Evolutionary conservation across 805 yeast genomes (phyloP), one percentile per base, ranked within the genome.

Genomic region (Wickerhamiella musiphila): DNA sequence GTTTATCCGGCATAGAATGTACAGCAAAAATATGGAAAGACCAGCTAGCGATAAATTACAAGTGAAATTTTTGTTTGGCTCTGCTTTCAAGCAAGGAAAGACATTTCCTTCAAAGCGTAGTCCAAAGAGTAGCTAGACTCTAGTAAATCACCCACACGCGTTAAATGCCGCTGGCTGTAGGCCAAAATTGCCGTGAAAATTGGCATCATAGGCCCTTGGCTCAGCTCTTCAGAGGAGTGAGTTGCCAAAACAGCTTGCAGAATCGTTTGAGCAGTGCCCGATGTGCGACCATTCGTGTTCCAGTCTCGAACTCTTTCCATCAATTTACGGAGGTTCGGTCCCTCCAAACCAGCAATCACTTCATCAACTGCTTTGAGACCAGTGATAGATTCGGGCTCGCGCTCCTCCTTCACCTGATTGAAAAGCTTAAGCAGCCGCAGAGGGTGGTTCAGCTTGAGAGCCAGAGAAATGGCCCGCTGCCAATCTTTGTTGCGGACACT

Each of bases 81-180:
- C n/a, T n/a, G n/a, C n/a, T n/a, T n/a, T n/a, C n/a, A n/a, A n/a
- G n/a, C n/a, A 32, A 31, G 41, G 20, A 41, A 28, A 3, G 39
- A 26, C 63, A 58, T 83, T 49, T 78, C 78, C 33, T 70, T 72
- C 35, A 84, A 66, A 6, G 84, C 76, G 46, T 78, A 90, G 47
- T 90, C 96, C 38, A 90, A 53, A 29, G 81, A 62, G 47, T 67
- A 86, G 48, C 93, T 82, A 49, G 81, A 79, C 53, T 90, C 94
- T 23, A 83, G 55, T 50, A 90, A 57, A 26, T 68, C 82, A 39
- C 78, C 93, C 18, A 81, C 57, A 40, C 98, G 66, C 23, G 60
- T 49, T 48, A 64, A 74, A 54, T 90, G 98, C 46, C 96, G 70
- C 47, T 79, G 82, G 40, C 78, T 77, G 53, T 90, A 90, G 3